Conservation (phyloP, 2,329 filamentous ascomycete genomes). For the Diplodia sapinea region DNA sequence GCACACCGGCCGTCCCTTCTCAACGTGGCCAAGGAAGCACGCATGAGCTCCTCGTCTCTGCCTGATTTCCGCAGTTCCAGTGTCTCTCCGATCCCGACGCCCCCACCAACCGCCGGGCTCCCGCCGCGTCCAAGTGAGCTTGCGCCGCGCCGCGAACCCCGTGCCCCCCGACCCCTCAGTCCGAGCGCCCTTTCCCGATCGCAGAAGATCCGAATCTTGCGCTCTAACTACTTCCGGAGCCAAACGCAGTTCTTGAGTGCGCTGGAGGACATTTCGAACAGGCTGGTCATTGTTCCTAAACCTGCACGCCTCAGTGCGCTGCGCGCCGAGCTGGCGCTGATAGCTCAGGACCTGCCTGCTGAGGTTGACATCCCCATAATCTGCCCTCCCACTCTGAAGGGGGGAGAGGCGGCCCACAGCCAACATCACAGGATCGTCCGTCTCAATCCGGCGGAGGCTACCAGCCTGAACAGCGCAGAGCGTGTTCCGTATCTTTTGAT, state of each 20-base stretch:
- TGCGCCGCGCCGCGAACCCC: conserved; percentile 62
- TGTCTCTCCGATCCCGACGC: conserved; percentile 47
- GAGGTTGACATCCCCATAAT: conserved; percentile 85
- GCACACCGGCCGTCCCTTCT: conserved; percentile 57
- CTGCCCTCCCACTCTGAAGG: conserved; percentile 74
- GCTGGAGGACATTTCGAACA: conserved; percentile 82
- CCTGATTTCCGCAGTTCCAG: conserved; percentile 65
- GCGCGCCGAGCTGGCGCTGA: conserved; percentile 78
- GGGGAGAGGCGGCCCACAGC: conserved; percentile 75
- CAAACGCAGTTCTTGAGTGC: conserved; percentile 82
- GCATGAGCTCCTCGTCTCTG: conserved; percentile 71
- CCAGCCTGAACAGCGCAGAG: conserved; percentile 84
- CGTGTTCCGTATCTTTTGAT: conserved; percentile 85
- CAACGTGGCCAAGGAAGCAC: conserved; percentile 63
- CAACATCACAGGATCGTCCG: conserved; percentile 82
- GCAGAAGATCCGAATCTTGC: conserved; percentile 74
- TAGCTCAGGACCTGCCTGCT: conserved; percentile 79
- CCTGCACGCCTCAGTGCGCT: conserved; percentile 80
- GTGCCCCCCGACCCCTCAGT: conserved; percentile 55
- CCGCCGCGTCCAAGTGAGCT: conserved; percentile 33
- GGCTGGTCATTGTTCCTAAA: conserved; percentile 82
- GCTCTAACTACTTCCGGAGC: conserved; percentile 82
- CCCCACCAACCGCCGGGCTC: conserved; percentile 51
- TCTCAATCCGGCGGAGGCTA: conserved; percentile 82
- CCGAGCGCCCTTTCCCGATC: conserved; percentile 66